A percentile compares a stretch with the other conserved stretches of the same genome.
phyloP scores from a whole-genome alignment of 2,329 filamentous ascomycete genomes.

The Penicillium sp. region DNA sequence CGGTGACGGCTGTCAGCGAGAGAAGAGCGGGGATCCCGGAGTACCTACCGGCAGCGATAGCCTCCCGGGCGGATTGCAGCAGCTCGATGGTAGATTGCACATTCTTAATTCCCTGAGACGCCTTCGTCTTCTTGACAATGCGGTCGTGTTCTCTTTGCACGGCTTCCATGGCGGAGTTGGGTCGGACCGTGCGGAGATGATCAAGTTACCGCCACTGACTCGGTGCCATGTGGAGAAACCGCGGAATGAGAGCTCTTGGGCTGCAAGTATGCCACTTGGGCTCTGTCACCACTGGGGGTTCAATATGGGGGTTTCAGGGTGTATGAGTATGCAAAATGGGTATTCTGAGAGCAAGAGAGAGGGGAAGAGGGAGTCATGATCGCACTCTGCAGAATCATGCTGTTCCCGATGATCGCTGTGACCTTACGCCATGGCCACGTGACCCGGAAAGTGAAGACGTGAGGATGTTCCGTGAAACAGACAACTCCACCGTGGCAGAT shows the following conservation, averaged over 20 bases:
- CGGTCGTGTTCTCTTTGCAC: constrained; percentile 75
- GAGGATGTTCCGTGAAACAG: not conserved
- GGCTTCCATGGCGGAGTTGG: constrained; percentile 55
- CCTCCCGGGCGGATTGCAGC: constrained; percentile 71
- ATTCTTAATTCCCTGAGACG: constrained; percentile 72
- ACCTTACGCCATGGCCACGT: constrained; percentile 24
- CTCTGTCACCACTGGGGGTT: not conserved
- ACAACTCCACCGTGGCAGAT: not conserved
- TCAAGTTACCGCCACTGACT: constrained; percentile 27
- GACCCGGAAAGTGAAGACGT: constrained; percentile 4
- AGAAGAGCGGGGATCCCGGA: constrained; percentile 6
- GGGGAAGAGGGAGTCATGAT: not conserved
- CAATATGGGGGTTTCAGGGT: too few species aligned
- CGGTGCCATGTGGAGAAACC: constrained; percentile 28
- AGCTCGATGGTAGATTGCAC: constrained; percentile 81
- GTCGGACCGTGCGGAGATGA: constrained; percentile 25
- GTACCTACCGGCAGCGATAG: constrained; percentile 67
- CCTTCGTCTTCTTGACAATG: constrained; percentile 68
- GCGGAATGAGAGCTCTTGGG: constrained; percentile 3
- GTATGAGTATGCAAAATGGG: not conserved
- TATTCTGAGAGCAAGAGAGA: not conserved
- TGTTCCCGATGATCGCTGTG: constrained; percentile 21
- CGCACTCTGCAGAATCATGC: constrained; percentile 1
- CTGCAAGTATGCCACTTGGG: too few species aligned
- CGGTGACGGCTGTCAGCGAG: constrained; percentile 4